Conservation (phyloP, 1,139 yeast genomes). For the Wickerhamomyces sp. region DNA sequence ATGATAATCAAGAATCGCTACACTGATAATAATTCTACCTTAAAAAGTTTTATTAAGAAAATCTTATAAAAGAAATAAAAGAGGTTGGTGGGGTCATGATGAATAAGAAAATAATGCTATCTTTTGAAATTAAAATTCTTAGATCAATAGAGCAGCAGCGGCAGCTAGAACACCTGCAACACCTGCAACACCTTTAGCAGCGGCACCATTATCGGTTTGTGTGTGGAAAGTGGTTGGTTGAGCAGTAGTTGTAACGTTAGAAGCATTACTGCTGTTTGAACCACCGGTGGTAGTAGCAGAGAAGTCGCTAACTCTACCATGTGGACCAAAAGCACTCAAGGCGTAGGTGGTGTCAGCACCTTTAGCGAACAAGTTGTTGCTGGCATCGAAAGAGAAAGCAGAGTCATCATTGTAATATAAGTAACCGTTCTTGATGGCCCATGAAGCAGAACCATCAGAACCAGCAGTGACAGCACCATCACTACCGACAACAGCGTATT, state of each 20-base stretch:
- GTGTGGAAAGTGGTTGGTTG: constrained; percentile 4
- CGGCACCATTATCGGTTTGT: constrained; percentile 13
- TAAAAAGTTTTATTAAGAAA: too few relatives aligned
- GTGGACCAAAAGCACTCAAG: constrained; percentile 10
- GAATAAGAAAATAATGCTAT: constrained; percentile 11
- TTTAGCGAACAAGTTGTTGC: not conserved
- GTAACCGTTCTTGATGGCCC: constrained; percentile 18
- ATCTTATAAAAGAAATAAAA: too few relatives aligned
- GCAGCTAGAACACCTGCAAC: constrained; percentile 13
- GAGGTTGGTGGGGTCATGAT: not conserved
- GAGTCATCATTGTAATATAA: constrained; percentile 1
- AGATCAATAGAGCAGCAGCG: constrained; percentile 14
- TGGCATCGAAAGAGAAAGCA: constrained; percentile 20
- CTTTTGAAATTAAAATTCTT: not conserved
- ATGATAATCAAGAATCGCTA: too few relatives aligned
- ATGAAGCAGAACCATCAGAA: constrained; percentile 26
- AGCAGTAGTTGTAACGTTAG: constrained; percentile 3
- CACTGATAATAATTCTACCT: too few relatives aligned
- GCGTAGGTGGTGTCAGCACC: constrained; percentile 5
- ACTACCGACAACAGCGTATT: constrained; percentile 22
- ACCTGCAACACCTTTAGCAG: constrained; percentile 9
- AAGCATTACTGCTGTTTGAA: not conserved
- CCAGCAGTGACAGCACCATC: constrained; percentile 20
- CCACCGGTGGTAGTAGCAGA: constrained; percentile 1
- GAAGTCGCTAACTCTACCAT: constrained; percentile 18